Evolutionary conservation across 805 yeast species (phyloP).

Genomic region (Ogataea nakhonphanomensis): DNA sequence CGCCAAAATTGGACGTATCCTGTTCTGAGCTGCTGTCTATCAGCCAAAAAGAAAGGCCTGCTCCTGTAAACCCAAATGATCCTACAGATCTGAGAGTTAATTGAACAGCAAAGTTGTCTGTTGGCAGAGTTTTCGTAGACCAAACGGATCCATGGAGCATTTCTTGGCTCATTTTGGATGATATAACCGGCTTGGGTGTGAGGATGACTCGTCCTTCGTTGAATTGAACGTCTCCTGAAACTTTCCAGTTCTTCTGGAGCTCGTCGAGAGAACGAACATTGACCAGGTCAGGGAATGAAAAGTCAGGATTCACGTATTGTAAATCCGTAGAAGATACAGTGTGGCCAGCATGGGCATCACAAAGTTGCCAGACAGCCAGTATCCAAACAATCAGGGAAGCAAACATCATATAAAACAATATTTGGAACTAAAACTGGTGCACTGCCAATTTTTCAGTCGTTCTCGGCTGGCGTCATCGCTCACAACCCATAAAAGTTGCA

Average conservation of each 20-base stretch:
- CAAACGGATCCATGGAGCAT: conserved; percentile 44
- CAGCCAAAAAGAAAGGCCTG: conserved; percentile 61
- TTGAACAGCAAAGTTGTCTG: conserved; percentile 47
- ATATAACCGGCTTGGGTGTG: conserved; percentile 39
- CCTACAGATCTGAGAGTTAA: conserved; percentile 62
- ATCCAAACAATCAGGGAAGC: conserved; percentile 3
- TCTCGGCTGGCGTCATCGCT: not conserved
- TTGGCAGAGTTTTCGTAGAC: conserved; percentile 31
- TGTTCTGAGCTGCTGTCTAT: conserved; percentile 31
- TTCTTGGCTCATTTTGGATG: conserved; percentile 23
- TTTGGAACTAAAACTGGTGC: not conserved
- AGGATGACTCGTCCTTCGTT: conserved; percentile 53
- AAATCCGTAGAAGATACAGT: not conserved
- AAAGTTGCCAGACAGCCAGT: not conserved
- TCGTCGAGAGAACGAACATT: conserved; percentile 21
- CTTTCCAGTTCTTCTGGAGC: conserved; percentile 46
- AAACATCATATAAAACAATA: conserved; percentile 4
- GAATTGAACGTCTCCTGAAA: conserved; percentile 37
- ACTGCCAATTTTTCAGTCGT: conserved; percentile 2
- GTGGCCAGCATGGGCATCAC: conserved; percentile 8
- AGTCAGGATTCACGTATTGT: conserved; percentile 1
- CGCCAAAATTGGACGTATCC: conserved; percentile 44
- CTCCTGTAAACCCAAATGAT: conserved; percentile 42
- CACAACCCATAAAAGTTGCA: conserved; percentile 7
- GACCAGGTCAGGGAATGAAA: conserved; percentile 28